These are phyloP conservation scores for Solanum hybrid DNA, from an alignment of 305 asterid genomes.

Conservation along the genomic window DNA sequence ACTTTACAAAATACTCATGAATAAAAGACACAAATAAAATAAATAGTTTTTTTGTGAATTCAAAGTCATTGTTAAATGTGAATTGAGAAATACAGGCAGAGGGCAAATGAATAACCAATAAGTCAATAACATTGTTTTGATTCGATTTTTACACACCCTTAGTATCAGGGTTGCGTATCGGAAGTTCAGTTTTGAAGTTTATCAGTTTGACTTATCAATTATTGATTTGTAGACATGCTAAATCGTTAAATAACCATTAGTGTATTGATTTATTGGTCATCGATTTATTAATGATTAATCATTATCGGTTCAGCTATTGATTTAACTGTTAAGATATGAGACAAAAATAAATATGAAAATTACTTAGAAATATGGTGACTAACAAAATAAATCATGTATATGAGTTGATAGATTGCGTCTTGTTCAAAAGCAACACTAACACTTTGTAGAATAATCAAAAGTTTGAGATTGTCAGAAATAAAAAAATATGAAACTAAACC, in stretches of 20 bases:
- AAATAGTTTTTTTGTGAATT: background rate
- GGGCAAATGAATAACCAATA: background rate
- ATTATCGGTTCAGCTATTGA: background rate
- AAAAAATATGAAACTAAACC: background rate
- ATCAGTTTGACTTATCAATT: too few relatives aligned
- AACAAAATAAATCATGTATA: background rate
- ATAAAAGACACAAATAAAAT: background rate
- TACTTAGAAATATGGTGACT: background rate
- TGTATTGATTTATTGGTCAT: background rate
- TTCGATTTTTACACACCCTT: background rate
- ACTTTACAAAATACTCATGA: background rate
- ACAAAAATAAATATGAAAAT: too few relatives aligned
- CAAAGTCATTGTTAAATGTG: background rate
- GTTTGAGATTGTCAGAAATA: background rate
- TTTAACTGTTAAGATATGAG: background rate
- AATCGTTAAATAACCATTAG: background rate
- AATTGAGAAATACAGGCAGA: background rate
- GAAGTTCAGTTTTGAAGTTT: fast-evolving
- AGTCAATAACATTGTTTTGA: background rate
- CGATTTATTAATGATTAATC: background rate
- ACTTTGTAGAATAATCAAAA: background rate
- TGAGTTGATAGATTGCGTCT: background rate
- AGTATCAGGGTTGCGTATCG: too few relatives aligned
- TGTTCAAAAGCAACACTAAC: background rate
- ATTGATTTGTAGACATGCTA: background rate